Evolutionary conservation across 1,284 basidiomycete species (phyloP).

Genomic region (Tilletia indica): DNA sequence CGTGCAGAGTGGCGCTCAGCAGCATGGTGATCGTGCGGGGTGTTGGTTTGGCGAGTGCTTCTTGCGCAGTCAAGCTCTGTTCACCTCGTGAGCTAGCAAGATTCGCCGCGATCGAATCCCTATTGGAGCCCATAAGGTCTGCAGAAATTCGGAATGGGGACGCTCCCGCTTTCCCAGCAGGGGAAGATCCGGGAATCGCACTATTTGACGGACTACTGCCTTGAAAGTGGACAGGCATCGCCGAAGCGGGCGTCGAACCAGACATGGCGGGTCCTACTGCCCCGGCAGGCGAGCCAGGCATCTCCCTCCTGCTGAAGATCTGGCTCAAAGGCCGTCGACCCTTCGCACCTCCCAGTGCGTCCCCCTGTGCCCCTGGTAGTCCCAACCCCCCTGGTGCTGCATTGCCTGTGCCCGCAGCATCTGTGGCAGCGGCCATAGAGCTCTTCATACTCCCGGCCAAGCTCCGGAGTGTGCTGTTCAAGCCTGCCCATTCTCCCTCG

Average conservation of each 20-base stretch:
- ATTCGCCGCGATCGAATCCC: not conserved
- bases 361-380: not conserved
- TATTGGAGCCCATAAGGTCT: not conserved
- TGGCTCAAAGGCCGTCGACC: constrained; percentile 33
- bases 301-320: constrained; percentile 28
- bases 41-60: constrained; percentile 30
- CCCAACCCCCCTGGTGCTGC: not conserved
- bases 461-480: constrained; percentile 39
- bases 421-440: constrained; percentile 17
- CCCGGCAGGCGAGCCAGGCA: not conserved
- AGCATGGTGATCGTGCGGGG: constrained; percentile 74
- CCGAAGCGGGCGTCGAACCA: not conserved
- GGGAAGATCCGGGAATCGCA: not conserved
- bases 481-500: constrained; percentile 78
- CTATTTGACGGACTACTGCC: not conserved
- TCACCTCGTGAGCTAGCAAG: not conserved
- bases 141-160: not conserved
- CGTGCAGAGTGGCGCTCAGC: constrained; percentile 79
- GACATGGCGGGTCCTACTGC: not conserved
- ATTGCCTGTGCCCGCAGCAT: not conserved
- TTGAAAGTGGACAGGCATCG: not conserved
- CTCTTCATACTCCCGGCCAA: constrained; percentile 46
- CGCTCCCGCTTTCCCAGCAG: constrained; percentile 3
- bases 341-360: not conserved
- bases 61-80: not conserved